Evolutionary conservation across 345 rosid species (phyloP).

Genomic region (Citrus mangshanensis): DNA sequence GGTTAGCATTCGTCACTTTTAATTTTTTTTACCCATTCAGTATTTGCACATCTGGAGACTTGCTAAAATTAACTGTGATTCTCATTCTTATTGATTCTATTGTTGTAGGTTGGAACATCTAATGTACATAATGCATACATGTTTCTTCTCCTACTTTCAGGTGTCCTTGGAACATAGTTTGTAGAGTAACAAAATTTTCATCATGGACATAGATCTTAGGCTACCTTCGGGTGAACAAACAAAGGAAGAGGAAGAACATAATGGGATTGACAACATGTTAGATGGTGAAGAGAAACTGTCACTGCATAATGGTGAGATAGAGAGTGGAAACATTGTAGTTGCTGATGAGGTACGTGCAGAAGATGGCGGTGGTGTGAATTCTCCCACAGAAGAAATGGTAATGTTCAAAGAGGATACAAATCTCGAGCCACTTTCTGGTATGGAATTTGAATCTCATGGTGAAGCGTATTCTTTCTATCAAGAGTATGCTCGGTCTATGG

Average conservation of each 20-base stretch:
- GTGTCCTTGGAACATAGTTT: neutral
- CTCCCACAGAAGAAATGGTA: conserved; percentile 23
- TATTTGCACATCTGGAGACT: neutral
- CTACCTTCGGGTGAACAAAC: conserved; percentile 59
- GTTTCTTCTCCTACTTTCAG: conserved; percentile 4
- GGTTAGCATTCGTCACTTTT: neutral
- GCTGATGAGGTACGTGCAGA: conserved; percentile 26
- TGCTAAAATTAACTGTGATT: neutral
- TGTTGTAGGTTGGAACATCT: neutral
- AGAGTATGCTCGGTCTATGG: conserved; percentile 60
- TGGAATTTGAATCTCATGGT: conserved; percentile 62
- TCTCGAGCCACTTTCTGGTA: conserved; percentile 57
- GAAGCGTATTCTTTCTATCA: conserved; percentile 66
- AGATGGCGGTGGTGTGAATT: conserved; percentile 32
- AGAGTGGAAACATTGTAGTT: conserved; percentile 24
- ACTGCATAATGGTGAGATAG: conserved; percentile 37
- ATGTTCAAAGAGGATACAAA: conserved; percentile 39
- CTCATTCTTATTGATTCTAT: neutral
- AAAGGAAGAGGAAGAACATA: conserved; percentile 41
- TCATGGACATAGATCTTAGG: conserved; percentile 63
- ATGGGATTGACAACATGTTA: conserved; percentile 39
- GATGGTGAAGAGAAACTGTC: conserved; percentile 31
- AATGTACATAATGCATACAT: neutral
- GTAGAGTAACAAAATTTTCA: neutral
- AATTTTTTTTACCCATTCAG: neutral